Evolutionary conservation across 768 basidiomycete species (phyloP), one percentile per base, ranked within the genome.

Genomic region (Kwoniella mangroviensis): DNA sequence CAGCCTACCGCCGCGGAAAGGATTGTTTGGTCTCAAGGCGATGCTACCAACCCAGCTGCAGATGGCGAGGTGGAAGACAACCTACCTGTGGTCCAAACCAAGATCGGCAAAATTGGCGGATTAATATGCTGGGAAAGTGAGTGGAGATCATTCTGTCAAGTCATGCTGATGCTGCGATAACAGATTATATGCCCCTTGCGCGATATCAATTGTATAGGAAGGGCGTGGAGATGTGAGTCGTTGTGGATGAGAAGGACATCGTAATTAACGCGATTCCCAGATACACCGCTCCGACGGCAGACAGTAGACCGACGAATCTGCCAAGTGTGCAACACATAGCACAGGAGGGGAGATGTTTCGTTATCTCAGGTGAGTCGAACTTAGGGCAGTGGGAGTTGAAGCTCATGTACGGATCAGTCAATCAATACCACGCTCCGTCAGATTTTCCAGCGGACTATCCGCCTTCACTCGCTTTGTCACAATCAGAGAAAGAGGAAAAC

Each of bases 71-170:
- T 26, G 13, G 45, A 55, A 11, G 75, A 76, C 52, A 76, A 76
- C 67, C 58, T 77, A 54, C 65, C 73, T 41, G 75, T 77, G 2
- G 75, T 77, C 22, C 21, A 61, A 21, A 77, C 75, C 34, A 58
- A 61, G 41, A 19, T 77, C 2, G 75, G 75, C 13, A 70, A 67
- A 52, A 70, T 74, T 45, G 75, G 75, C 11, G 75, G 73, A 24
- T 65, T 76, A 60, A 76, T 76, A 2, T 76, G 75, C 52, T 76
- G 75, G 75, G 75, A 76, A 42, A 76, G 75, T 76, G 51, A 65
- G 72, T 76, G 56, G 22, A 58, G 56, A 58, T 12, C 28, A n/a
- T n/a, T 54, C 24, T 54, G 53, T 12, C 21, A 49, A 63, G 12
- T 24, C 13, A 49, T 49, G 26, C 12, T n/a, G 15, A 43, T 49